Percentiles rank a stretch among this genome's conserved stretches.
phyloP scores from a whole-genome alignment of 2,329 filamentous ascomycete genomes.

The Botrytis pseudocinerea region DNA sequence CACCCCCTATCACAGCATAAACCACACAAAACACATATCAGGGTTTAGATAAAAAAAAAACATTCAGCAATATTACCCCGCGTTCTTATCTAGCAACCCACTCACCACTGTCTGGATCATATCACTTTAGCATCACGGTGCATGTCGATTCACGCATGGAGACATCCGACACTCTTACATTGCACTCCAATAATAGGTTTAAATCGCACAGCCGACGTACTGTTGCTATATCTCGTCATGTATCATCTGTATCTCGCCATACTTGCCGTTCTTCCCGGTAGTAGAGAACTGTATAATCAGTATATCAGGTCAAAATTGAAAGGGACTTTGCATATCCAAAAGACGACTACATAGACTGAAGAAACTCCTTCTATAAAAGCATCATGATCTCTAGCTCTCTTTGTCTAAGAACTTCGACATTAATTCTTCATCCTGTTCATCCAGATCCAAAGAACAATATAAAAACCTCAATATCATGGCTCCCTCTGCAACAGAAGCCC shows the following conservation, averaged over 20 bases:
- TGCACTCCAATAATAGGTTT: neutral
- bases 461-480: conserved; percentile 27
- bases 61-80: neutral
- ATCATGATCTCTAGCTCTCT: conserved; percentile 30
- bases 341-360: conserved; percentile 11
- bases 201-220: neutral
- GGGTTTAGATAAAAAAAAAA: neutral
- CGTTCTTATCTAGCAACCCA: conserved; percentile 1
- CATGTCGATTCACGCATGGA: neutral
- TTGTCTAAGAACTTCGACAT: conserved; percentile 25
- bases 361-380: neutral
- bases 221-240: conserved; percentile 1
- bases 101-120: neutral
- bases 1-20: neutral
- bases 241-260: neutral
- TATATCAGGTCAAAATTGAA: neutral
- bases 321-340: neutral
- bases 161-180: neutral
- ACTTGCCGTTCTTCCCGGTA: neutral
- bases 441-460: neutral
- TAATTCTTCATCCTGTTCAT: conserved; percentile 23
- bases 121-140: neutral
- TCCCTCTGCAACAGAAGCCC: conserved; percentile 31
- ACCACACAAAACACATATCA: neutral
- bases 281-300: neutral